These are phyloP conservation scores for Colletotrichum somersetense DNA, from an alignment of 2,329 filamentous ascomycete species.

Conservation along the genomic window DNA sequence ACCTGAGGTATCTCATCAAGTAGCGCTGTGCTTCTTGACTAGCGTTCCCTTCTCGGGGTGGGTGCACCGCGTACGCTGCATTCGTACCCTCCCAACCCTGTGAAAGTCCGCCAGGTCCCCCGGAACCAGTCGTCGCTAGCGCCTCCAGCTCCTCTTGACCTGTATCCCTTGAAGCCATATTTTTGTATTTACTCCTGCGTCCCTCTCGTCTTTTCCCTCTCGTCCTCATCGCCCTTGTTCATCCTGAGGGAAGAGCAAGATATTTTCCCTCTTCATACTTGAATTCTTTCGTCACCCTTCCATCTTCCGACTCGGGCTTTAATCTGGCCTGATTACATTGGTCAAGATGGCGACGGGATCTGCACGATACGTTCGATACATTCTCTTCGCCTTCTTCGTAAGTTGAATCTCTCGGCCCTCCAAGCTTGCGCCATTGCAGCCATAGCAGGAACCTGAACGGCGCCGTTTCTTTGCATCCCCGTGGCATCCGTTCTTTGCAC, in stretches of 20 bases:
- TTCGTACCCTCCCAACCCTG: constrained; percentile 36
- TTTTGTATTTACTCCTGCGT: constrained; percentile 17
- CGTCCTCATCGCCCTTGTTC: constrained; percentile 6
- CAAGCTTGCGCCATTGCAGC: constrained; percentile 7
- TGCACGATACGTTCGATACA: constrained; percentile 80
- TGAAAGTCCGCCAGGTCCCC: constrained; percentile 24
- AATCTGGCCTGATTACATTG: constrained; percentile 33
- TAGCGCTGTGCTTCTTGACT: not conserved
- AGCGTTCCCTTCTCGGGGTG: constrained; percentile 28
- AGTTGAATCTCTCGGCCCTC: constrained; percentile 50
- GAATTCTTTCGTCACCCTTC: constrained; percentile 11
- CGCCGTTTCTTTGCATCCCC: not conserved
- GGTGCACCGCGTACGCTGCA: constrained; percentile 24
- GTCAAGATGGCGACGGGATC: constrained; percentile 73
- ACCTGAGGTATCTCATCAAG: too few species aligned
- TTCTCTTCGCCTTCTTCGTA: constrained; percentile 89
- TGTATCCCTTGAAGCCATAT: constrained; percentile 31
- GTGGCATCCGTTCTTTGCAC: not conserved
- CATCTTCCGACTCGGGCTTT: not conserved
- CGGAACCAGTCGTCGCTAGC: constrained; percentile 13
- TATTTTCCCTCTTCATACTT: constrained; percentile 11
- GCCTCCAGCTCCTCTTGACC: constrained; percentile 32
- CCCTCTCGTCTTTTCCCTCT: not conserved
- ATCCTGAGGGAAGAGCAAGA: constrained; percentile 5
- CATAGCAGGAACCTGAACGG: not conserved